Percentiles rank a stretch among this genome's conserved stretches.
phyloP scores from a whole-genome alignment of 345 rosid species.

The Boechera stricta region DNA sequence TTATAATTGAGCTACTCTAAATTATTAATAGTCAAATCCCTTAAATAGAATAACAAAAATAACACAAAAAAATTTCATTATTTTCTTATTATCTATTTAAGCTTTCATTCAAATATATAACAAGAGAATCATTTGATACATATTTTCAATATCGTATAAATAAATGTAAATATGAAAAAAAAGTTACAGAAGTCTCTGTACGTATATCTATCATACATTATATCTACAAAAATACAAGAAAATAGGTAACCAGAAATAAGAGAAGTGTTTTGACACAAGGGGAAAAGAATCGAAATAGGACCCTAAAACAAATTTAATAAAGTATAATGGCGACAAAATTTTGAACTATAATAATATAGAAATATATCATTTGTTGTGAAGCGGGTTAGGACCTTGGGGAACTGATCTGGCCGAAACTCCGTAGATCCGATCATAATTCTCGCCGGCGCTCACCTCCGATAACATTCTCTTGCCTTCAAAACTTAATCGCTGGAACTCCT shows the following conservation, averaged over 20 bases:
- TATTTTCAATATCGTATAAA: conserved; percentile 1
- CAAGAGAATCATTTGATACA: not conserved
- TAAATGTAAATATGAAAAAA: not conserved
- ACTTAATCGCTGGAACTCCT: conserved; percentile 22
- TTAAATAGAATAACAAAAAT: not conserved
- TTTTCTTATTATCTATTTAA: not conserved
- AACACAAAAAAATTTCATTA: not conserved
- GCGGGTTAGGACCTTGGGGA: conserved; percentile 44
- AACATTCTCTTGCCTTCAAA: conserved; percentile 18
- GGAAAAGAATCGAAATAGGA: not conserved
- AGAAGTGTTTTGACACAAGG: not conserved
- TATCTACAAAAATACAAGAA: conserved; percentile 16
- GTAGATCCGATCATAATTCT: conserved; percentile 32
- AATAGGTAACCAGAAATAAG: not conserved
- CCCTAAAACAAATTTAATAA: not conserved
- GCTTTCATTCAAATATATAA: not conserved
- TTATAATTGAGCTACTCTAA: not conserved
- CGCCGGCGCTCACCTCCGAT: not conserved
- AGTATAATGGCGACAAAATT: not conserved
- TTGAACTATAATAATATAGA: not conserved
- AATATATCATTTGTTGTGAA: conserved; percentile 38
- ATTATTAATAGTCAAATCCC: not conserved
- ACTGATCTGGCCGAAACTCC: conserved; percentile 35
- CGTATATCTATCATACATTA: not conserved
- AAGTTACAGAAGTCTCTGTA: not conserved